Evolutionary conservation across 2,329 filamentous ascomycete species (phyloP), one percentile per base, ranked within the genome.

Genomic region (Clonostachys rosea): DNA sequence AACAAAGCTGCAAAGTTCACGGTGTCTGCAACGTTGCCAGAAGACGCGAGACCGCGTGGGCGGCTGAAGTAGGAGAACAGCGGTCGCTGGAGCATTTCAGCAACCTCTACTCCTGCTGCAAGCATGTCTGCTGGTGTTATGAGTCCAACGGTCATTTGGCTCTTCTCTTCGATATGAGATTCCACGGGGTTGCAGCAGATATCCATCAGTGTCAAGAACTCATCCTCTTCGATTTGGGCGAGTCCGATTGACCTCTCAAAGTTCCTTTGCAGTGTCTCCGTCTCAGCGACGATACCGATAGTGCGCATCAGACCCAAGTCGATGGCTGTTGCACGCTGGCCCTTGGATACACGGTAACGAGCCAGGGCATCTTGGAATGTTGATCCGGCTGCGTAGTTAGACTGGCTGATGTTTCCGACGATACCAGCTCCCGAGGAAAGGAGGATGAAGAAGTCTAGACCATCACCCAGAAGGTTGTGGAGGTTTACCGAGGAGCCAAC

Each of bases 361-460:
- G 49, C 51, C 4, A 54, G 45, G 12, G 51, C 51, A 17, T 54
- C 52, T 12, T 63, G 60, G 53, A 62, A 76, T 8, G 51, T 50
- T 46, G 71, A 71, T 1, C 65, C 69, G 0, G 69, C 67, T 2
- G 59, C 54, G 50, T 77, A 77, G 50, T 69, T 72, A 5, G 60
- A 51, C 53, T 76, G 71, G n/a, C 42, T 45, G 18, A 43, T 35
- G 48, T 58, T 57, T 2, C 61, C 61, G 14, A 54, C 46, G 13
- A 61, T 53, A 6, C 47, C 50, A 2, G 51, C 47, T 3, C 57
- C 33, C 3, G 64, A 66, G 7, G 59, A 62, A 43, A 65, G 56
- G 33, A 60, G 41, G 34, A 64, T 54, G 47, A 64, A 64, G 52
- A 62, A 62, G 43, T 64, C 62, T 8, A 66, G 50, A 10, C 49